Conservation (phyloP, 805 yeast species). For the Debaryomyces prosopidis region DNA sequence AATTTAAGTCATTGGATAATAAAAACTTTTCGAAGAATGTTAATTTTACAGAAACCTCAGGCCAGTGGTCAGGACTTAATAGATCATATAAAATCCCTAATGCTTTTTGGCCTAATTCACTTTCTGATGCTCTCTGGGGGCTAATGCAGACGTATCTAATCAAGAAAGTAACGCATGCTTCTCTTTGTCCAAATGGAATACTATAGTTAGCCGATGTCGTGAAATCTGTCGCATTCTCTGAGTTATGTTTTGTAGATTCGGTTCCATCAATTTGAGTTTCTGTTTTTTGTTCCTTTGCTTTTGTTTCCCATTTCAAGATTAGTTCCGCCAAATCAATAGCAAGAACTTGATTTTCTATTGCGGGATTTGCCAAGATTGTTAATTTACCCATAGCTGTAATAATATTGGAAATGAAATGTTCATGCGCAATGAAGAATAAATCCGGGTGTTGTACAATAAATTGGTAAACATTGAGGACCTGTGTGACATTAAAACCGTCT, state of each 20-base stretch:
- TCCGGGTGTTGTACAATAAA: conserved; percentile 85
- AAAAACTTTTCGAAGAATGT: conserved; percentile 86
- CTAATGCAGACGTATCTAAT: conserved; percentile 86
- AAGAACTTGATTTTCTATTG: conserved; percentile 75
- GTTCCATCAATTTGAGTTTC: conserved; percentile 12
- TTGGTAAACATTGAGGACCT: conserved; percentile 84
- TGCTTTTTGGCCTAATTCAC: conserved; percentile 79
- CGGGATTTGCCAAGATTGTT: conserved; percentile 73
- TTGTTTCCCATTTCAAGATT: conserved; percentile 81
- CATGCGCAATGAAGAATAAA: conserved; percentile 81
- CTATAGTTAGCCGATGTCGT: conserved; percentile 51
- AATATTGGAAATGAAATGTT: conserved; percentile 83
- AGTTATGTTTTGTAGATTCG: conserved; percentile 6
- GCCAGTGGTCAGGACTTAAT: conserved; percentile 75
- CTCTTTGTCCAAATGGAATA: conserved; percentile 78
- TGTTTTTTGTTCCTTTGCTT: conserved; percentile 26
- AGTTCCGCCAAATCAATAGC: conserved; percentile 90
- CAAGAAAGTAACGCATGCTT: conserved; percentile 85
- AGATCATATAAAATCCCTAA: conserved; percentile 73
- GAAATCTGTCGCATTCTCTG: conserved; percentile 26
- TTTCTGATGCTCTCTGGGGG: conserved; percentile 81
- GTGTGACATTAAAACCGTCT: conserved; percentile 82
- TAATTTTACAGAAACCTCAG: conserved; percentile 83
- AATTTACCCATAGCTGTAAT: conserved; percentile 91
- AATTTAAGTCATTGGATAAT: conserved; percentile 70